Evolutionary conservation across 306 rosid genomes (phyloP), one percentile per base, ranked within the genome.

Genomic region (Ormosia emarginata): DNA sequence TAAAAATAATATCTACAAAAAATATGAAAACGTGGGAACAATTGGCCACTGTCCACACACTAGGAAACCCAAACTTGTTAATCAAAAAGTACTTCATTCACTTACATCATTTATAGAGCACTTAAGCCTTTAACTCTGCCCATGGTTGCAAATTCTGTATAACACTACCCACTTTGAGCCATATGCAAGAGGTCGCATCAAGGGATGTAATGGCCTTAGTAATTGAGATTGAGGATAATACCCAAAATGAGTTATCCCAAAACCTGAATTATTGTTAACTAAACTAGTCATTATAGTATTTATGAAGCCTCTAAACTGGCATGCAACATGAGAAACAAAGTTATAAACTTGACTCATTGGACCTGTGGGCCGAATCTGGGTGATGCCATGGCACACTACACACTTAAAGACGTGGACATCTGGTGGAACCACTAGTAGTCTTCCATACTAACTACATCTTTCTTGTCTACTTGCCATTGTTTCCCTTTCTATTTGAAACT

Each of bases 101-200:
- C 4, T 43, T 43, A 77, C 84, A 72, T 89, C 90, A 43, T 79
- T 89, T 14, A 82, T 55, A 14, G 82, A 66, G 43, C 92, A 90
- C 46, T 86, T 86, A 34, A 88, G 70, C 14, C 15, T 70, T 70
- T 74, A 37, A 7, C 85, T 82, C 44, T 4, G 32, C 0, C 89
- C 87, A 53, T 84, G 66, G 68, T 90, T 88, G 56, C 85, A 53
- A 4, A 90, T 85, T 80, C 91, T 91, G 74, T 90, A 88, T 3
- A 90, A 55, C 67, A 90, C 41, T 12, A 91, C 91, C 0, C 87
- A 10, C 83, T 80, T 88, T 67, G 85, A 77, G 33, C 91, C 93
- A 74, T 50, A 34, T 0, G 53, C 41, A 13, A 71, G 39, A 40
- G 80, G 79, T 67, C 68, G 64, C 8, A 18, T 65, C 69, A 82